phyloP scores from a whole-genome alignment of 2,329 filamentous ascomycete species.

The Colletotrichum sp. region DNA sequence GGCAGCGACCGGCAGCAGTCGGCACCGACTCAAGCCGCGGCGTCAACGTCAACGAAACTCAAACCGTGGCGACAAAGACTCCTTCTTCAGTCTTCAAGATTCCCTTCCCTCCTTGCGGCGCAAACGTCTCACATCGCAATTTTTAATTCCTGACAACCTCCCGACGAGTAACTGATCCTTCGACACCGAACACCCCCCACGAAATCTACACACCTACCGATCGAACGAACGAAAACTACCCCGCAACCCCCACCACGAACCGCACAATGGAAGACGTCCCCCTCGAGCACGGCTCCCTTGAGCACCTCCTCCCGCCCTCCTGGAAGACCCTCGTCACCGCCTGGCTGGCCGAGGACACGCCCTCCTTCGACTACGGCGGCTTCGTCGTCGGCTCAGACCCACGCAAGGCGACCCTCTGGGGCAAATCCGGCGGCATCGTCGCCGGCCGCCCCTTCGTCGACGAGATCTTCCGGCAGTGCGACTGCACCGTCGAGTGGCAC shows the following conservation, averaged over 20 bases:
- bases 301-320: slow-evolving; percentile 80
- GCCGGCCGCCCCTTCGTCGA: slow-evolving; percentile 95
- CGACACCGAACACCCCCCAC: not conserved
- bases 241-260: not conserved
- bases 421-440: slow-evolving; percentile 78
- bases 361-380: slow-evolving; percentile 95
- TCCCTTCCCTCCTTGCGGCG: not conserved
- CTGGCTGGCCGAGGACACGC: slow-evolving; percentile 96
- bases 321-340: slow-evolving; percentile 81
- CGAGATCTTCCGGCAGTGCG: slow-evolving; percentile 89
- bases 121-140: not conserved
- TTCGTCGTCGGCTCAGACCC: slow-evolving; percentile 85
- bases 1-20: not conserved
- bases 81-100: not conserved
- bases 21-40: not conserved
- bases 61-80: not conserved
- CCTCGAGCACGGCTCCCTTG: slow-evolving; percentile 46
- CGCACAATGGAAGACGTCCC: slow-evolving; percentile 17
- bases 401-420: slow-evolving; percentile 70
- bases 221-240: not conserved
- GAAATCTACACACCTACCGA: not conserved
- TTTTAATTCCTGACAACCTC: not conserved
- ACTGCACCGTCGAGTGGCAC: slow-evolving; percentile 92
- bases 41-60: not conserved
- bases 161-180: not conserved